Evolutionary conservation across 345 rosid species (phyloP).

Genomic region (Eucalyptus fibrosa): DNA sequence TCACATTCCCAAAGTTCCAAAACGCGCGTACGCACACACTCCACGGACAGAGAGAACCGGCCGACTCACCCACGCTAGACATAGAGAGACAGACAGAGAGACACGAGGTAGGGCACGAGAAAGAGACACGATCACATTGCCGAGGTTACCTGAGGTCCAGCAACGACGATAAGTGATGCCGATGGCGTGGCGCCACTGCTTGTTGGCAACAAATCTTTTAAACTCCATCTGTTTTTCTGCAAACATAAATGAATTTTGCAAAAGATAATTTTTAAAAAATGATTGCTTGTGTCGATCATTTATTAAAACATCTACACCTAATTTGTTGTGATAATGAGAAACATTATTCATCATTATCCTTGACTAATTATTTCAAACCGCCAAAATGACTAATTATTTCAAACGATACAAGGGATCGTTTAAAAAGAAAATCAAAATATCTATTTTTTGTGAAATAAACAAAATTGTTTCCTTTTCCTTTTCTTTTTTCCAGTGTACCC

Average conservation of each 20-base stretch:
- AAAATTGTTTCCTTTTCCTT: too few relatives aligned
- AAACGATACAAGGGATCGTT: accelerated
- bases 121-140: background rate
- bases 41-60: background rate
- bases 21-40: background rate
- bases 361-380: too few relatives aligned
- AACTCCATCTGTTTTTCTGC: background rate
- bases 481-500: background rate
- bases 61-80: background rate
- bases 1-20: background rate
- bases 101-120: background rate
- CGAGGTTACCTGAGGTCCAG: background rate
- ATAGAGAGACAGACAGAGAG: background rate
- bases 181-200: background rate
- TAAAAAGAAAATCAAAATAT: too few relatives aligned
- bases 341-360: too few relatives aligned
- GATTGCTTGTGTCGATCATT: accelerated
- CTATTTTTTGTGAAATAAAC: too few relatives aligned
- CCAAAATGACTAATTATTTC: too few relatives aligned
- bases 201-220: background rate
- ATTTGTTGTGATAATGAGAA: too few relatives aligned
- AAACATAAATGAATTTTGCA: too few relatives aligned
- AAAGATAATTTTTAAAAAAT: too few relatives aligned
- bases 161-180: background rate
- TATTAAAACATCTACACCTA: too few relatives aligned